Percentiles rank a stretch among this genome's conserved stretches.
These are phyloP conservation scores for Hondaea fermentalgiana DNA, from an alignment of 108 stramenopile species.

Conservation along the genomic window DNA sequence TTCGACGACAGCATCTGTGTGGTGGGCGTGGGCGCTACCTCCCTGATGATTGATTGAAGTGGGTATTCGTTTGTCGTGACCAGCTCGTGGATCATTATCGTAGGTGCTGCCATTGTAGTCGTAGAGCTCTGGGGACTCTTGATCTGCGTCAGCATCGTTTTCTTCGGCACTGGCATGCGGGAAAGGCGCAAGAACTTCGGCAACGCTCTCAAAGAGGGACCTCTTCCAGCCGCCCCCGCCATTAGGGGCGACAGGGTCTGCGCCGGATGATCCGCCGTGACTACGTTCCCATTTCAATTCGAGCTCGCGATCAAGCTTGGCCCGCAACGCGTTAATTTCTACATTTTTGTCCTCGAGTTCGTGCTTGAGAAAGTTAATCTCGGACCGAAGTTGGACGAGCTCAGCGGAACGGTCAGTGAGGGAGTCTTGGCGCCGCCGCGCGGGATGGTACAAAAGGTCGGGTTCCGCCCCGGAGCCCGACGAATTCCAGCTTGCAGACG, in stretches of 20 bases:
- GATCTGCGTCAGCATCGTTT: background rate
- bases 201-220: background rate
- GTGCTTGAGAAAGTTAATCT: background rate
- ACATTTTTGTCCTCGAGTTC: background rate
- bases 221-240: background rate
- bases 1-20: background rate
- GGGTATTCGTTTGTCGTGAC: background rate
- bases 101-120: background rate
- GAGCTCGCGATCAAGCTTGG: background rate
- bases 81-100: background rate
- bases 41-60: no score
- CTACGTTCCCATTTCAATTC: background rate
- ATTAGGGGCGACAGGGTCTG: no score
- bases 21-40: background rate
- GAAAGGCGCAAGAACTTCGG: background rate
- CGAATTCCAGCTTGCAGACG: background rate
- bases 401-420: background rate
- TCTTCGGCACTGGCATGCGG: background rate
- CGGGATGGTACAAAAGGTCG: background rate
- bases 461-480: background rate
- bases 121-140: background rate
- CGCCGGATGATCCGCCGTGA: background rate
- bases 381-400: background rate
- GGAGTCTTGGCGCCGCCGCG: background rate
- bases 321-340: background rate